phyloP scores from a whole-genome alignment of 352 stramenopile genomes.

The Globisporangium takayamanum region DNA sequence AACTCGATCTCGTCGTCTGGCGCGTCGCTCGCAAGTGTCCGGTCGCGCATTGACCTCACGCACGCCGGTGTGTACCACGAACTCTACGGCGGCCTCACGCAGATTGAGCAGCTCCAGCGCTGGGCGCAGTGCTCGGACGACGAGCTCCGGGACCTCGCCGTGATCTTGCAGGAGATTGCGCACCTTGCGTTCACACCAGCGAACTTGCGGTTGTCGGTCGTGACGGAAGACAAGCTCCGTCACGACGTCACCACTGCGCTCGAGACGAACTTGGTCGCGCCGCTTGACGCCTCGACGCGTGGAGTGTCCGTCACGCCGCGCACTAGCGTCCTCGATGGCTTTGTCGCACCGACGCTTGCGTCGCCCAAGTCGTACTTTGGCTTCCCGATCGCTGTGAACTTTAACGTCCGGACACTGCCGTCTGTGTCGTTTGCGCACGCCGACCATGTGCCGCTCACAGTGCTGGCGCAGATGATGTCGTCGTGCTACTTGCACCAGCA shows the following conservation, averaged over 20 bases:
- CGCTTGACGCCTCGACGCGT: constrained; percentile 18
- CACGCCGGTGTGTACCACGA: constrained; percentile 51
- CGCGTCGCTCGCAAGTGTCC: constrained; percentile 46
- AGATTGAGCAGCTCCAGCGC: constrained; percentile 70
- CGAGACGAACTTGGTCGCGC: constrained; percentile 36
- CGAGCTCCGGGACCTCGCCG: constrained; percentile 48
- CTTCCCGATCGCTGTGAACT: constrained; percentile 79
- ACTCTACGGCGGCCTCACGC: constrained; percentile 61
- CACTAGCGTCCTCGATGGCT: constrained; percentile 10
- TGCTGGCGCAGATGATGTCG: constrained; percentile 79
- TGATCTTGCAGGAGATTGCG: constrained; percentile 53
- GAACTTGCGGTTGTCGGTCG: constrained; percentile 58
- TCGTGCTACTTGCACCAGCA: constrained; percentile 80
- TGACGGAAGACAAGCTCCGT: constrained; percentile 69
- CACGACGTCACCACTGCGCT: constrained; percentile 40
- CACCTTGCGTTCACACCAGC: constrained; percentile 43
- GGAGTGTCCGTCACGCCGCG: constrained; percentile 3
- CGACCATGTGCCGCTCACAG: constrained; percentile 68
- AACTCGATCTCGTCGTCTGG: constrained; percentile 67
- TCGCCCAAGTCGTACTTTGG: constrained; percentile 57
- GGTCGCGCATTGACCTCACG: constrained; percentile 53
- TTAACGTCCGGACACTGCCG: constrained; percentile 69
- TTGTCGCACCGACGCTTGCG: constrained; percentile 19
- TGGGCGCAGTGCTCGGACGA: constrained; percentile 65
- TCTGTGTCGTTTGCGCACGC: constrained; percentile 66